Evolutionary conservation across 306 rosid species (phyloP).

Genomic region (Fagus crenata): DNA sequence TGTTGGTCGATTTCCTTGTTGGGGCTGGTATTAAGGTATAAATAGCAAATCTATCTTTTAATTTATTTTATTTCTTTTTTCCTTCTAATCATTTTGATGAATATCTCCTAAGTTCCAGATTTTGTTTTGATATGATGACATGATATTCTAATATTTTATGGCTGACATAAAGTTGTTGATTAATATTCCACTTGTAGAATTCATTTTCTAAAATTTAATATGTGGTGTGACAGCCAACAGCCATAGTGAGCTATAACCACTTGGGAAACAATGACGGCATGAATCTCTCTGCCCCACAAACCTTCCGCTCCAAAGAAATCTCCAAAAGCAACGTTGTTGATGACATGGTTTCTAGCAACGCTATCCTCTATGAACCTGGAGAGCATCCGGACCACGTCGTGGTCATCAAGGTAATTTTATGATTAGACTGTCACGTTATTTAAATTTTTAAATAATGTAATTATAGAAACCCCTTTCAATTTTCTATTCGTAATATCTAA

Average conservation of each 20-base stretch:
- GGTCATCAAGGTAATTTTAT: slow-evolving; percentile 72
- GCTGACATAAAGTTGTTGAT: not conserved
- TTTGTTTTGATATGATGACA: not conserved
- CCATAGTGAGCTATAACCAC: slow-evolving; percentile 98
- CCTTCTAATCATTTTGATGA: not conserved
- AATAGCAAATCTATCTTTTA: not conserved
- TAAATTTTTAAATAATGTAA: too few relatives aligned
- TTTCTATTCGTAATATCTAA: too few relatives aligned
- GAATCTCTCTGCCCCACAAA: slow-evolving; percentile 98
- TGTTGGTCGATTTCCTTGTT: slow-evolving; percentile 95
- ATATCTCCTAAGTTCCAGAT: too few relatives aligned
- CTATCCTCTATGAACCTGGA: slow-evolving; percentile 83
- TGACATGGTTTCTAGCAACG: slow-evolving; percentile 97
- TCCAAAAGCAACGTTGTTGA: slow-evolving; percentile 98
- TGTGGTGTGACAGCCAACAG: slow-evolving; percentile 70
- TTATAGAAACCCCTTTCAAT: too few relatives aligned
- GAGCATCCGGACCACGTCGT: slow-evolving; percentile 99
- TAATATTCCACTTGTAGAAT: too few relatives aligned
- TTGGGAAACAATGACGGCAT: slow-evolving; percentile 97
- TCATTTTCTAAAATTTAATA: too few relatives aligned
- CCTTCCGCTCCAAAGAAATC: slow-evolving; percentile 96
- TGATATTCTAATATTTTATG: not conserved
- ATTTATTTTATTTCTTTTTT: not conserved
- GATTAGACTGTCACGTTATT: too few relatives aligned
- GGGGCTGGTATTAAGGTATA: slow-evolving; percentile 98